Percentiles rank a stretch among this genome's conserved stretches.
These are phyloP conservation scores for Triticum urartu DNA, from an alignment of 176 grass and related monocot species.

Conservation along the genomic window DNA sequence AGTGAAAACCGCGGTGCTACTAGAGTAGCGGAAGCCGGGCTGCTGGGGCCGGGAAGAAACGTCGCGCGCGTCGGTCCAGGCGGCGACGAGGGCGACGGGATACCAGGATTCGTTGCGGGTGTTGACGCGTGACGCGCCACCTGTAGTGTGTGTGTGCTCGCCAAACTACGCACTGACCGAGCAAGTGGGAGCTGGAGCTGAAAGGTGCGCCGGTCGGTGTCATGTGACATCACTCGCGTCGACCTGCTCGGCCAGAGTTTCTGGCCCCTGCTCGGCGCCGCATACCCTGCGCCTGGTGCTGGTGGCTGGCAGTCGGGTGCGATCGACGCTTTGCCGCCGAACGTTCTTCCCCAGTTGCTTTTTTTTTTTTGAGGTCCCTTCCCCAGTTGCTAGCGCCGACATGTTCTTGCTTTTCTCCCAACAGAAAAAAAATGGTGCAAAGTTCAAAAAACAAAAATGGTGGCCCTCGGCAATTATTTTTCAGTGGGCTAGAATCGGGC, in stretches of 20 bases:
- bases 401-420: too few species aligned
- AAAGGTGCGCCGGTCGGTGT: neutral
- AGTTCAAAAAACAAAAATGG: too few species aligned
- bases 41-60: neutral
- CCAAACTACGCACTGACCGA: neutral
- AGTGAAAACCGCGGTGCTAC: too few species aligned
- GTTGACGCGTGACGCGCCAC: neutral
- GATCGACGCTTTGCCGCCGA: too few species aligned
- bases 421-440: too few species aligned
- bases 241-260: neutral
- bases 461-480: too few species aligned
- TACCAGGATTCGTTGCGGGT: neutral
- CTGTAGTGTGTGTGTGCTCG: neutral
- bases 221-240: neutral
- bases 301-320: neutral
- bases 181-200: neutral
- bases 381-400: too few species aligned
- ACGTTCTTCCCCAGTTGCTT: too few species aligned
- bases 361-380: too few species aligned
- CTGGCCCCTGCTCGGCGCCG: neutral
- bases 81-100: neutral
- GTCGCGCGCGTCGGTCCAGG: neutral
- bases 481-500: too few species aligned
- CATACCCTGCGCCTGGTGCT: neutral
- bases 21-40: neutral